Conservation (phyloP, 768 basidiomycete genomes). For the Phylloporus sp. region DNA sequence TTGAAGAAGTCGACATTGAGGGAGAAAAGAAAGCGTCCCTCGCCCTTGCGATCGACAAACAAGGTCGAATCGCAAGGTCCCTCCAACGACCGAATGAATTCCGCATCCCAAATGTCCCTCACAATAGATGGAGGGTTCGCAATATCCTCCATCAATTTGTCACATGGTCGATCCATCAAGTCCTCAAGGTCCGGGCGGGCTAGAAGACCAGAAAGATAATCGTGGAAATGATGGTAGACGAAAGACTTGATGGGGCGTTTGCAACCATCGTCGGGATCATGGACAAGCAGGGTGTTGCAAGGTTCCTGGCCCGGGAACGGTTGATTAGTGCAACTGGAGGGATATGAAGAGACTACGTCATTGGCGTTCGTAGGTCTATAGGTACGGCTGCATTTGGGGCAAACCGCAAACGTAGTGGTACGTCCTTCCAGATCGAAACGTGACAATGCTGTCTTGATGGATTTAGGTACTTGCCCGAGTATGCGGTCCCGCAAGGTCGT, state of each 20-base stretch:
- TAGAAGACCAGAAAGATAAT: not conserved
- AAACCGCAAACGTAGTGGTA: not conserved
- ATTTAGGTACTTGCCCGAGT: not conserved
- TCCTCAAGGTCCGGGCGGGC: slow-evolving; percentile 1
- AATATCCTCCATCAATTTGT: not conserved
- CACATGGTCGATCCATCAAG: slow-evolving; percentile 8
- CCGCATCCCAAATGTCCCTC: slow-evolving; percentile 2
- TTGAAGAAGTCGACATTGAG: slow-evolving; percentile 36
- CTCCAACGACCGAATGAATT: slow-evolving; percentile 1
- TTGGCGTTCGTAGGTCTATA: not conserved
- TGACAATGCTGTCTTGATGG: not conserved
- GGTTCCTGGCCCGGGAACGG: not conserved
- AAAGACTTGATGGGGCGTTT: not conserved
- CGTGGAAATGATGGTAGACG: slow-evolving; percentile 3
- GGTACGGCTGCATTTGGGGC: not conserved
- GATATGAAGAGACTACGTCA: not conserved
- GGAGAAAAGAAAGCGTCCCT: slow-evolving; percentile 21
- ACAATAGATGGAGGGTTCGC: not conserved
- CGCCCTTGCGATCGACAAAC: slow-evolving; percentile 15
- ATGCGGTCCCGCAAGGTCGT: not conserved
- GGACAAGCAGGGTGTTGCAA: not conserved
- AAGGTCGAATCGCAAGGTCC: slow-evolving; percentile 11
- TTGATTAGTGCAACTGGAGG: slow-evolving; percentile 4
- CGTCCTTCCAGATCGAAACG: not conserved
- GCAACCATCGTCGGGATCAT: not conserved